Base-by-base conservation (phyloP, 2,329 filamentous ascomycete genomes). In the Tolypocladium pustulatum region DNA sequence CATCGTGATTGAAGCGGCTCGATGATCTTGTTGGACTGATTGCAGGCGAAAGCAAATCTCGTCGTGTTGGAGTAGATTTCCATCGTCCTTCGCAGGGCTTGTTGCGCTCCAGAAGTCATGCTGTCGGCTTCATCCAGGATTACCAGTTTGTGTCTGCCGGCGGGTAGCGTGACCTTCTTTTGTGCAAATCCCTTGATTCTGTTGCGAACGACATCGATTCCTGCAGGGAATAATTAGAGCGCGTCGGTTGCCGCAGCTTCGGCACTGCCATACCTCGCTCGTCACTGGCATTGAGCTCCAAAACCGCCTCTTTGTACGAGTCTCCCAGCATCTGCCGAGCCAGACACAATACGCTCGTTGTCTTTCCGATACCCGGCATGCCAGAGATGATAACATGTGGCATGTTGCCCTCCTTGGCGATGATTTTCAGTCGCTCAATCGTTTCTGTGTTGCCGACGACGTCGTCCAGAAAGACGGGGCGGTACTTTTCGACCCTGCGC, bases 351-450 rank as follows among this genome's bases (percentile, higher is more conserved):
- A 99, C 87, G 58, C 91, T 96, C 0, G 94, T 97, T 4, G 94
- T 99, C 79, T 99, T 99, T 73, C 94, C 94, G 69, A 97, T 99
- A 69, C 94, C 94, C 25, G 94, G 94, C 91, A 96, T 97, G 61
- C 94, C 94, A n/a, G 91, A 96, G 68, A 99, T 97, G 75, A 99
- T 97, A 69, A 99, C 85, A 75, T 99, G 94, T 2, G 94, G 94
- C 92, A 99, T 97, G 76, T 99, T 99, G 66, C 94, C 94, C 76
- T 97, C 94, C 74, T 92, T 94, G 54, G 94, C 92, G 67, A 99
- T 97, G 68, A 99, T 97, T 72, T 97, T 97, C 67, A 99, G 79
- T 58, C 94, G 89, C 73, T 97, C 93, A 67, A 99, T 91, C 1
- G 94, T 99, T 73, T 99, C 94, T 25, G 90, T 96, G 74, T 99